A percentile compares a stretch with the other conserved stretches of the same genome.
Conservation (phyloP, 2,329 filamentous ascomycete species). For the Pezicula neosporulosa region DNA sequence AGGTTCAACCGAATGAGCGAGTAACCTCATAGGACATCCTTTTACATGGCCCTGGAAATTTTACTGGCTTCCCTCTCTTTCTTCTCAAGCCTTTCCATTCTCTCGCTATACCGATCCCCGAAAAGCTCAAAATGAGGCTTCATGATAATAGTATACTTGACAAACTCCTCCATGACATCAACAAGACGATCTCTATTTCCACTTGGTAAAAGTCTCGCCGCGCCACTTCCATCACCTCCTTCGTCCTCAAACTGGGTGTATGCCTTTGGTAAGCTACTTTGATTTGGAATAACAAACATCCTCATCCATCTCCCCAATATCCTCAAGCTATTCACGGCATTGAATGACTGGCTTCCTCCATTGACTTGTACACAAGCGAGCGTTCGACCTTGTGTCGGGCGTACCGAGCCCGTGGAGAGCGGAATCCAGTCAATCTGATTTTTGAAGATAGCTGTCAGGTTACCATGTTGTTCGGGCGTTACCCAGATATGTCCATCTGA, state of each 20-base stretch:
- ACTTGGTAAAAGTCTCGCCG: constrained; percentile 50
- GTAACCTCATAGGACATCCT: no score
- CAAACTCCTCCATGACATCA: constrained; percentile 68
- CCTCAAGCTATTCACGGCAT: constrained; percentile 62
- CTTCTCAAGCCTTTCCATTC: constrained; percentile 36
- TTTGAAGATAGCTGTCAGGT: constrained; percentile 64
- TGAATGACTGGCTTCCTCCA: constrained; percentile 65
- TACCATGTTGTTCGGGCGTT: constrained; percentile 64
- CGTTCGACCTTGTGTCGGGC: constrained; percentile 63
- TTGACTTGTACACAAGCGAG: constrained; percentile 59
- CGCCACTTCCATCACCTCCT: constrained; percentile 27
- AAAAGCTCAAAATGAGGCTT: constrained; percentile 57
- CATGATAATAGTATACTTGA: constrained; percentile 66
- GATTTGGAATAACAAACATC: constrained; percentile 66
- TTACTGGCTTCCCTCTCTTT: constrained; percentile 3
- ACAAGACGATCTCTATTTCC: constrained; percentile 57
- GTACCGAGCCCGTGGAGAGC: constrained; percentile 55
- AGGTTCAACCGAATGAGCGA: no score
- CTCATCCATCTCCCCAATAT: constrained; percentile 68
- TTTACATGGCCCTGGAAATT: no score
- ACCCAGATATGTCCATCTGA: constrained; percentile 66
- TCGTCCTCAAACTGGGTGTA: constrained; percentile 60
- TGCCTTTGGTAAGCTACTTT: constrained; percentile 59
- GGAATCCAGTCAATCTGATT: constrained; percentile 72
- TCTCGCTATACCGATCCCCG: constrained; percentile 60